Base-by-base conservation (phyloP, 78 protist species). In the Paratrimastix pyriformis region DNA sequence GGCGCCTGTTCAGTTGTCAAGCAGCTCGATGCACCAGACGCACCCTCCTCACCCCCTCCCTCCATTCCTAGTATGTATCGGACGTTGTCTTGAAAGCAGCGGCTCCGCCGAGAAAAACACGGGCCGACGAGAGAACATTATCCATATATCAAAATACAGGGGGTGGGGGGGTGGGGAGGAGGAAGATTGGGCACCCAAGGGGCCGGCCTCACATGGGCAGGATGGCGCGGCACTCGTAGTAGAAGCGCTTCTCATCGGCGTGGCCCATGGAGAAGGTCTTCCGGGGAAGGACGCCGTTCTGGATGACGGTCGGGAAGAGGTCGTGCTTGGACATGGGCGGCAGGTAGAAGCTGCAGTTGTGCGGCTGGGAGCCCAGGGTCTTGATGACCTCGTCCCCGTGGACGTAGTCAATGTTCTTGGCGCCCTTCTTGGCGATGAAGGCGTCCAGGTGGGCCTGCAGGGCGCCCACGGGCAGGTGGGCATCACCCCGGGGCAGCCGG, bases 201-300 rank as follows among this genome's bases (percentile, higher is more conserved):
- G n/a, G n/a, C n/a, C n/a, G n/a, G n/a, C n/a, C n/a, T n/a, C n/a
- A n/a, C n/a, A n/a, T n/a, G n/a, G 68, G 68, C 15, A 62, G 42
- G 21, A 62, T 62, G 15, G 15, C 21, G 29, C 68, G 29, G 37
- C 68, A 62, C 18, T 62, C 68, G 21, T 29, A 62, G 21, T 62
- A 62, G 18, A 62, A 62, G 26, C 68, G 15, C 68, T 62, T 62
- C 37, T 62, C 68, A 62, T 62, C 68, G 29, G 68, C 68, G 15
- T 62, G 42, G 15, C 68, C 68, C 68, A 62, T 62, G 29, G 68
- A 62, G 37, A 62, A 62, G 15, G 68, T 62, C 37, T 62, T 62
- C 21, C 68, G 15, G 15, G 68, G 68, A 62, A 62, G 68, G 26
- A 15, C 15, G 29, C 45, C 68, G 21, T 62, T 62, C 68, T 62